Evolutionary conservation across 1,284 basidiomycete species (phyloP).

Genomic region (Cutaneotrichosporon dermatis): DNA sequence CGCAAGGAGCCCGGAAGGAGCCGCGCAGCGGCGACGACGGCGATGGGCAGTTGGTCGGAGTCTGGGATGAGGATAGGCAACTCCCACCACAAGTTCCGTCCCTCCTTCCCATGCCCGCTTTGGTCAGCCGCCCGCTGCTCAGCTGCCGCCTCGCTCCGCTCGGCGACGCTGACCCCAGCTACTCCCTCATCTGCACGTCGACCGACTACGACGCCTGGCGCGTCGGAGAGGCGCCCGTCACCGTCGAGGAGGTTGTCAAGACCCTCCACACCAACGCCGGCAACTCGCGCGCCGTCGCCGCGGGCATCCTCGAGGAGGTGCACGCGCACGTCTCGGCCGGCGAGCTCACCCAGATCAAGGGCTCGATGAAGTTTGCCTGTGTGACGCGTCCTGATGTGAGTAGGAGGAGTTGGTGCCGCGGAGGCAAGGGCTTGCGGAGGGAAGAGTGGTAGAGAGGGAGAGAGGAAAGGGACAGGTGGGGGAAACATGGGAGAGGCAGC

Average conservation of each 20-base stretch:
- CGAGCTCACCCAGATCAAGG: conserved; percentile 63
- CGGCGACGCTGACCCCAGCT: conserved; percentile 53
- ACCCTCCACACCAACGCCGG: conserved; percentile 79
- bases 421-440: too few species aligned
- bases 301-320: conserved; percentile 71
- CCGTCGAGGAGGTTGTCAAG: conserved; percentile 76
- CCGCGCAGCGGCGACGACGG: too few species aligned
- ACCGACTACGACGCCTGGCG: conserved; percentile 92
- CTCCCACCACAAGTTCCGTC: too few species aligned
- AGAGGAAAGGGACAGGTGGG: too few species aligned
- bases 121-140: too few species aligned
- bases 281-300: conserved; percentile 65
- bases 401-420: background rate
- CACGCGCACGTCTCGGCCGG: conserved; percentile 58
- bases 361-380: conserved; percentile 76
- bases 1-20: too few species aligned
- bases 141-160: too few species aligned
- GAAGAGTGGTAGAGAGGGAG: too few species aligned
- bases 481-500: too few species aligned
- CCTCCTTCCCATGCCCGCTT: too few species aligned
- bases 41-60: too few species aligned
- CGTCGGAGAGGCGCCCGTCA: conserved; percentile 72
- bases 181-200: conserved; percentile 81
- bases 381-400: conserved; percentile 63
- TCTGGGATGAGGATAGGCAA: too few species aligned